Conservation (phyloP, 257 asterid species). For the Parsonsia alboflavescens region DNA sequence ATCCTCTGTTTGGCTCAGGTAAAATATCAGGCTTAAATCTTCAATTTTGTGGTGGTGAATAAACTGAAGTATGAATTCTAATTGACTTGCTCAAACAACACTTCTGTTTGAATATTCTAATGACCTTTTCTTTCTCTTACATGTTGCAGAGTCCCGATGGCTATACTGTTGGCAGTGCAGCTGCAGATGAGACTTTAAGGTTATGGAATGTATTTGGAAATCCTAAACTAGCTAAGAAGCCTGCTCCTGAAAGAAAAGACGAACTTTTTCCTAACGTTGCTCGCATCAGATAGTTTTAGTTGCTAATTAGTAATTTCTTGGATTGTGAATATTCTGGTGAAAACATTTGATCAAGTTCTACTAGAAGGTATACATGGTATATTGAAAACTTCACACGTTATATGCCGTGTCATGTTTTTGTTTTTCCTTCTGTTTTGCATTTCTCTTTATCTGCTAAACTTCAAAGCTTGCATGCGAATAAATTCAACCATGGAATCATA, state of each 20-base stretch:
- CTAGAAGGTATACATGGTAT: neutral
- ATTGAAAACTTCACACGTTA: too few relatives aligned
- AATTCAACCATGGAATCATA: too few relatives aligned
- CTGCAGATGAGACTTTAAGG: conserved; percentile 41
- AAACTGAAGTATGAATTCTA: neutral
- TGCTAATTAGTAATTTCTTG: neutral
- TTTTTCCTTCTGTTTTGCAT: too few relatives aligned
- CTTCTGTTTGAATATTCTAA: too few relatives aligned
- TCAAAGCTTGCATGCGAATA: too few relatives aligned
- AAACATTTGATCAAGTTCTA: neutral
- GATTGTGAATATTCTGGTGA: neutral
- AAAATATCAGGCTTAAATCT: neutral
- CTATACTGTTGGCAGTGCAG: conserved; percentile 29
- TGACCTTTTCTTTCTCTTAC: neutral
- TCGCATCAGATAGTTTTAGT: conserved; percentile 16
- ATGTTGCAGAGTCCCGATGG: conserved; percentile 45
- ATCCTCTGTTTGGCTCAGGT: conserved; percentile 20
- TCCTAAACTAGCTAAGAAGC: conserved; percentile 18
- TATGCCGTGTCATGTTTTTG: too few relatives aligned
- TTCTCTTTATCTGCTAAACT: too few relatives aligned
- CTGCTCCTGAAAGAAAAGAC: conserved; percentile 11
- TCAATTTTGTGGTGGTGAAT: neutral
- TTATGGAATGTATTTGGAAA: conserved; percentile 37
- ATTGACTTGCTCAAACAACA: neutral
- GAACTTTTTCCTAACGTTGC: conserved; percentile 35